These are phyloP conservation scores for Paramecium caudatum DNA, from an alignment of 73 alveolate genomes.

Conservation along the genomic window DNA sequence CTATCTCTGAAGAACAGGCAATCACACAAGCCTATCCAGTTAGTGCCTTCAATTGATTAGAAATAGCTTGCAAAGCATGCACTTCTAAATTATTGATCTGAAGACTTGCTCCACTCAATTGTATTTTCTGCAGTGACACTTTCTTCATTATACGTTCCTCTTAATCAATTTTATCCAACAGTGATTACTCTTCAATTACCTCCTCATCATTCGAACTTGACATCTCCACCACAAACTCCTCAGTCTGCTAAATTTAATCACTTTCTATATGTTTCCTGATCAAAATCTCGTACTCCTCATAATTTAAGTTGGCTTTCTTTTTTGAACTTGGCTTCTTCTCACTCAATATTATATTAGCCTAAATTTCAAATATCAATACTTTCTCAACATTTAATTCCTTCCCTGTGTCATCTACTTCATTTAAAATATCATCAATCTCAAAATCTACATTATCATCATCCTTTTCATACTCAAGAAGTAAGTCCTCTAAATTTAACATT, in stretches of 20 bases:
- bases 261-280: background rate
- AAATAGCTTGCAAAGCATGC: background rate
- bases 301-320: background rate
- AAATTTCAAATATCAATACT: background rate
- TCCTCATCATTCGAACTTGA: conserved; percentile 1
- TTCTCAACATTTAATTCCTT: background rate
- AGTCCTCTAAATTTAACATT: conserved; percentile 3
- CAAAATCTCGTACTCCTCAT: background rate
- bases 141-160: background rate
- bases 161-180: background rate
- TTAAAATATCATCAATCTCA: background rate
- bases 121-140: background rate
- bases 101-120: background rate
- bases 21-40: conserved; percentile 2
- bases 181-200: background rate
- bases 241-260: background rate
- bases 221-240: conserved; percentile 1
- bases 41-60: conserved; percentile 1
- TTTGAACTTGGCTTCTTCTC: background rate
- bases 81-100: conserved; percentile 1
- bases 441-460: background rate
- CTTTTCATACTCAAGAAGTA: background rate
- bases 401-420: background rate
- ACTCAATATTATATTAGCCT: conserved; percentile 11
- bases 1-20: background rate